Conservation (phyloP, 257 asterid genomes). For the Nicotiana tabacum region DNA sequence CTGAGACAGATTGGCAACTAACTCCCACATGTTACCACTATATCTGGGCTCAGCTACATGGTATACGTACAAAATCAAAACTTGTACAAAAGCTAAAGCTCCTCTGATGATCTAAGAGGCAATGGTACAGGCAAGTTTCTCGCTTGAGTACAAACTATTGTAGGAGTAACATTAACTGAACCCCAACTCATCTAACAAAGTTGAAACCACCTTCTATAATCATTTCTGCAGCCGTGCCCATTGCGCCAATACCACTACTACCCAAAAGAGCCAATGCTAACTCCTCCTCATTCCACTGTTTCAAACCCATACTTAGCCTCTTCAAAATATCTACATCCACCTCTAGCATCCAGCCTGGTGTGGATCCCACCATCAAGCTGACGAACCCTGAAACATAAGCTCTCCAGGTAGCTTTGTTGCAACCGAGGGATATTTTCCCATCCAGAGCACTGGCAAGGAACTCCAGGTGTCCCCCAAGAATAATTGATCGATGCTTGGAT, state of each 20-base stretch:
- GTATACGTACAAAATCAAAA: background rate
- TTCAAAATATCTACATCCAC: slow-evolving; percentile 66
- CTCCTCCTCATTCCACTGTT: slow-evolving; percentile 82
- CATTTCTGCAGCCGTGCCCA: slow-evolving; percentile 96
- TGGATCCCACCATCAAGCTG: slow-evolving; percentile 74
- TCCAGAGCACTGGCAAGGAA: slow-evolving; percentile 73
- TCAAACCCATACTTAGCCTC: slow-evolving; percentile 71
- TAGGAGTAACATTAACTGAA: background rate
- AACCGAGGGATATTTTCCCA: slow-evolving; percentile 80
- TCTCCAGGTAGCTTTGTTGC: slow-evolving; percentile 70
- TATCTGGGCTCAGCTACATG: background rate
- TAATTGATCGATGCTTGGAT: slow-evolving; percentile 45
- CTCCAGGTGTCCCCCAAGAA: slow-evolving; percentile 57
- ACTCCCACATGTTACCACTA: background rate
- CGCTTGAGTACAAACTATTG: background rate
- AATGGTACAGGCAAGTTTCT: background rate
- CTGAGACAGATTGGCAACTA: background rate
- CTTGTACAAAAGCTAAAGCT: slow-evolving; percentile 1
- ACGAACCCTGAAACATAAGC: slow-evolving; percentile 73
- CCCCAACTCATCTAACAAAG: slow-evolving; percentile 4
- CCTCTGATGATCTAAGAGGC: background rate
- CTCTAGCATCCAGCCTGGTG: slow-evolving; percentile 84
- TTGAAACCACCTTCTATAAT: slow-evolving; percentile 55
- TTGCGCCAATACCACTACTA: slow-evolving; percentile 61
- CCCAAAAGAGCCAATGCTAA: slow-evolving; percentile 73